Evolutionary conservation across 2,329 filamentous ascomycete species (phyloP).

Genomic region (Penicillium paneum): DNA sequence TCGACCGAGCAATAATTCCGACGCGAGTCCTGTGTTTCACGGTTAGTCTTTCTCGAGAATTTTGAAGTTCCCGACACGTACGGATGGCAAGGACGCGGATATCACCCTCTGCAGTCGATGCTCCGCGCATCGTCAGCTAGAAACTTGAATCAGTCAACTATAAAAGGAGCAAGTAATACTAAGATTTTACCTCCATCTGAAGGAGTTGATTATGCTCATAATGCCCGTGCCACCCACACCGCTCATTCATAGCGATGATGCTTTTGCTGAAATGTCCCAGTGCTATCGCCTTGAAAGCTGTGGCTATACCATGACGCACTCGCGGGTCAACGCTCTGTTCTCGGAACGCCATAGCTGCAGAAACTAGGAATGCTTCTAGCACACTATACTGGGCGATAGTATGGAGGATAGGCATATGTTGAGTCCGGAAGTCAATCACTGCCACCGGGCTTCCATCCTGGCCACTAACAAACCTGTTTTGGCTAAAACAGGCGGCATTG

Average conservation of each 20-base stretch:
- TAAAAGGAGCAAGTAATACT: background rate
- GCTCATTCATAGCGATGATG: conserved; percentile 9
- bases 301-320: conserved; percentile 12
- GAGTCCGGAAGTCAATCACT: background rate
- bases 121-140: conserved; percentile 5
- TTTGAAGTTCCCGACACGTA: conserved; percentile 7
- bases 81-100: conserved; percentile 17
- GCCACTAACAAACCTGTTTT: background rate
- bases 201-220: conserved; percentile 9
- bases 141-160: background rate
- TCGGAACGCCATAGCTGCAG: conserved; percentile 35
- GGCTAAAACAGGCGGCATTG: conserved; percentile 2
- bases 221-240: conserved; percentile 13
- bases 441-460: background rate
- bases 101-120: conserved; percentile 20
- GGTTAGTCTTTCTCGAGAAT: background rate
- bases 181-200: conserved; percentile 6
- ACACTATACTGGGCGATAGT: background rate
- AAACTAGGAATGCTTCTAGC: background rate
- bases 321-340: conserved; percentile 12
- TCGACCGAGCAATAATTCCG: conserved; percentile 25
- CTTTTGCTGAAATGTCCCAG: conserved; percentile 10
- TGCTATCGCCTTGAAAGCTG: conserved; percentile 10
- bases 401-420: background rate
- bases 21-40: conserved; percentile 20